phyloP scores from a whole-genome alignment of 1,284 basidiomycete genomes.

The Mrakiaceae sp. region DNA sequence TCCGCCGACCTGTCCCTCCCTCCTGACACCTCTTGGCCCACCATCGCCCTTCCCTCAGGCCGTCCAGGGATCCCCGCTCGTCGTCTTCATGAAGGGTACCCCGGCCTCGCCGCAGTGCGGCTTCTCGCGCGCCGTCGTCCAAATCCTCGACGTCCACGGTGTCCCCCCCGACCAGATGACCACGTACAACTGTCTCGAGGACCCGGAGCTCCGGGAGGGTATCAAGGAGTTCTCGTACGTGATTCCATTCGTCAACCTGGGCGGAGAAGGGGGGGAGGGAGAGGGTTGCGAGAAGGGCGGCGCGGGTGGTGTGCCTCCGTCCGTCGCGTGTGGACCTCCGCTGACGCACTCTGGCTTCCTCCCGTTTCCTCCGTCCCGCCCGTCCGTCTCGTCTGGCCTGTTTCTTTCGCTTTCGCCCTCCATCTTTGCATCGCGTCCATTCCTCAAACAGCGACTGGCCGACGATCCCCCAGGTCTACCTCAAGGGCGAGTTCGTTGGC shows the following conservation, averaged over 20 bases:
- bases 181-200: constrained; percentile 82
- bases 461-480: constrained; percentile 90
- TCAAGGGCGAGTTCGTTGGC: constrained; percentile 90
- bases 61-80: constrained; percentile 59
- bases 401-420: background rate
- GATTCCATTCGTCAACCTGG: constrained; percentile 29
- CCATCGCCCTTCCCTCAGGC: constrained; percentile 36
- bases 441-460: constrained; percentile 70
- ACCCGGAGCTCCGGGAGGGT: constrained; percentile 52
- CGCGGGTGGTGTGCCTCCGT: no score
- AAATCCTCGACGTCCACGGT: constrained; percentile 78
- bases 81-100: constrained; percentile 88
- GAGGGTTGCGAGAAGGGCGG: background rate
- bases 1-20: background rate
- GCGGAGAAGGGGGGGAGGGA: no score
- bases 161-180: constrained; percentile 59
- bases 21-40: background rate
- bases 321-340: background rate
- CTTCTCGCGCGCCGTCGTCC: constrained; percentile 86
- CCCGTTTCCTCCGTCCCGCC: background rate
- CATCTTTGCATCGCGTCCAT: no score
- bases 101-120: constrained; percentile 63
- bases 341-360: background rate
- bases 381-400: background rate
- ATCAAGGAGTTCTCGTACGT: constrained; percentile 91